A percentile compares a stretch with the other conserved stretches of the same genome.
Conservation (phyloP, 768 basidiomycete genomes). For the Butyriboletus loyo region DNA sequence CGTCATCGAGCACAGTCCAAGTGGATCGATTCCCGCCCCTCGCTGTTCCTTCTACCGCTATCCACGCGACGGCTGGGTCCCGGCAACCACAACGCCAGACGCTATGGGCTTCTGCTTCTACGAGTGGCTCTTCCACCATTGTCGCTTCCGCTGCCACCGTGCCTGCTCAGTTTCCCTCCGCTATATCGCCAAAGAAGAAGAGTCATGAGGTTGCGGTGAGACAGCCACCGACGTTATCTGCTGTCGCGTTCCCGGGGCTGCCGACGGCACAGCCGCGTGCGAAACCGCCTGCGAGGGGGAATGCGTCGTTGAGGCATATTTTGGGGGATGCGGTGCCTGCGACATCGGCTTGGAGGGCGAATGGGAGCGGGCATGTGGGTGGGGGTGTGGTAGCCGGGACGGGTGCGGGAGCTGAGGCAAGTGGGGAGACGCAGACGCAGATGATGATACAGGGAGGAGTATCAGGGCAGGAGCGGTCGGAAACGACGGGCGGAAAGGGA, state of each 20-base stretch:
- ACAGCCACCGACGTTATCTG: constrained; percentile 45
- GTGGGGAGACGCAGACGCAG: not conserved
- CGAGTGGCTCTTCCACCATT: not conserved
- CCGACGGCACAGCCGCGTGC: constrained; percentile 44
- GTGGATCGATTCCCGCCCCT: constrained; percentile 32
- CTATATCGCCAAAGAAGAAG: constrained; percentile 10
- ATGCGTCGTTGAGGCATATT: constrained; percentile 65
- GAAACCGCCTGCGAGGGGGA: constrained; percentile 55
- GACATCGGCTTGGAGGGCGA: constrained; percentile 31
- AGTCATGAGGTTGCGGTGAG: not conserved
- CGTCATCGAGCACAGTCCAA: constrained; percentile 28
- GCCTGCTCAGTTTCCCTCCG: not conserved
- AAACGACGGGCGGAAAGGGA: constrained; percentile 38
- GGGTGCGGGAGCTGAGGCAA: not conserved
- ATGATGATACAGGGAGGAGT: not conserved
- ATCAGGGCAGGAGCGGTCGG: not conserved
- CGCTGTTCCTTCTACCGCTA: constrained; percentile 2
- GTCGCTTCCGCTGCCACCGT: not conserved
- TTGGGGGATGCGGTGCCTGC: constrained; percentile 31
- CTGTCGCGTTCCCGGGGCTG: constrained; percentile 66
- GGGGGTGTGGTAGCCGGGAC: not conserved
- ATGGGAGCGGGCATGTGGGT: not conserved
- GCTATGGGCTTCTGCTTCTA: constrained; percentile 50
- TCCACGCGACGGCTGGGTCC: constrained; percentile 19
- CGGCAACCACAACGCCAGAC: constrained; percentile 52